Conservation (phyloP, 768 basidiomycete species). For the Postia placenta region DNA sequence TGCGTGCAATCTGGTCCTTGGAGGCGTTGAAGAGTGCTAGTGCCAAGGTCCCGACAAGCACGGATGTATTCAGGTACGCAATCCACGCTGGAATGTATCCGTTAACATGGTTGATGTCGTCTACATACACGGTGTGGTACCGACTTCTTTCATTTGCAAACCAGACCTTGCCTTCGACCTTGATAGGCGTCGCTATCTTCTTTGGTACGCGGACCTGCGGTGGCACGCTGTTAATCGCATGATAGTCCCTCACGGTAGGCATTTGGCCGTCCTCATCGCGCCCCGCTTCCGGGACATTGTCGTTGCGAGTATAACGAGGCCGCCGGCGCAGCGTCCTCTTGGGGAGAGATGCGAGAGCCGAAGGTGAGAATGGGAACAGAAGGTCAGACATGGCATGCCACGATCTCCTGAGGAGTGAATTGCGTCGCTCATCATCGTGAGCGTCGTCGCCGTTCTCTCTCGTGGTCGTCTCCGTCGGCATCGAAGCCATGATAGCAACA, state of each 20-base stretch:
- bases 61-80: slow-evolving; percentile 81
- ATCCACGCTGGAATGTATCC: slow-evolving; percentile 72
- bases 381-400: slow-evolving; percentile 57
- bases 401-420: slow-evolving; percentile 44
- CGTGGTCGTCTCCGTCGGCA: slow-evolving; percentile 6
- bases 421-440: slow-evolving; percentile 15
- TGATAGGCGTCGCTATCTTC: slow-evolving; percentile 76
- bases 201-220: slow-evolving; percentile 69
- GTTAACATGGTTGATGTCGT: background rate
- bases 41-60: slow-evolving; percentile 80
- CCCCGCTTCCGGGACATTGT: slow-evolving; percentile 62
- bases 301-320: slow-evolving; percentile 57
- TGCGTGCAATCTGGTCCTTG: slow-evolving; percentile 55
- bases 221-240: slow-evolving; percentile 61
- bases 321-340: slow-evolving; percentile 30
- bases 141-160: slow-evolving; percentile 92
- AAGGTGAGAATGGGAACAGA: slow-evolving; percentile 62
- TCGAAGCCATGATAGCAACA: background rate
- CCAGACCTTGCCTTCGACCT: slow-evolving; percentile 95
- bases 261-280: slow-evolving; percentile 45
- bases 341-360: slow-evolving; percentile 49
- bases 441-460: slow-evolving; percentile 5
- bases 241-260: slow-evolving; percentile 67
- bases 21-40: slow-evolving; percentile 88
- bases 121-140: too few relatives aligned